Conservation (phyloP, 2,329 filamentous ascomycete species). For the Trichoderma endophyticum region DNA sequence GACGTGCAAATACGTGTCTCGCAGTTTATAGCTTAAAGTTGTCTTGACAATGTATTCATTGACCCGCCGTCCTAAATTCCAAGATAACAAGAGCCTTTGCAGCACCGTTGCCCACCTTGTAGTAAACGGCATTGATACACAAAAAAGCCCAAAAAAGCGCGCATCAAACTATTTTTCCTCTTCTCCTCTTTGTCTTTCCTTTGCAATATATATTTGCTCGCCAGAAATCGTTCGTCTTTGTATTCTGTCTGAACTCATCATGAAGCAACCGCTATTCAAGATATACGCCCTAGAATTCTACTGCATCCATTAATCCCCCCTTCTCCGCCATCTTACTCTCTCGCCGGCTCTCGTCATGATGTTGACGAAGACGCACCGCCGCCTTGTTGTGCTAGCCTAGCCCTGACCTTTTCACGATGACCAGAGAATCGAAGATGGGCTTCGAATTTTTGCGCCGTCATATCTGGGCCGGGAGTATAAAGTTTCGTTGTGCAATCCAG, state of each 20-base stretch:
- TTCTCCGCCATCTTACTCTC: not conserved
- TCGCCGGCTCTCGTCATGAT: not conserved
- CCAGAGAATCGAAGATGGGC: constrained; percentile 82
- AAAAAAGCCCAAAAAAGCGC: not conserved
- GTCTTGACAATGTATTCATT: not conserved
- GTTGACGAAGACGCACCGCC: constrained; percentile 16
- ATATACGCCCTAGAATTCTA: not conserved
- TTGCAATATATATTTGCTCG: not conserved
- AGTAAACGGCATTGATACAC: not conserved
- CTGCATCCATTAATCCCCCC: not conserved
- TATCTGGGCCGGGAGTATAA: constrained; percentile 85
- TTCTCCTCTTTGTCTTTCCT: not conserved
- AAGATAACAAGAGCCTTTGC: not conserved
- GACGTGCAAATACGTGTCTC: not conserved
- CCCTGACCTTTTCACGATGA: constrained; percentile 67
- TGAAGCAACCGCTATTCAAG: constrained; percentile 1
- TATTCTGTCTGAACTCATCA: not conserved
- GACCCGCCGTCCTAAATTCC: not conserved
- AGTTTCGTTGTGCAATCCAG: constrained; percentile 90
- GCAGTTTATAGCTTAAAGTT: not conserved
- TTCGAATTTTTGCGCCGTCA: constrained; percentile 86
- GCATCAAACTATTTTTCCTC: not conserved
- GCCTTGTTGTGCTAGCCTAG: constrained; percentile 30
- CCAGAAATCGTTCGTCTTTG: not conserved
- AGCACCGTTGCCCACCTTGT: not conserved